Percentiles rank a stretch among this genome's conserved stretches.
Conservation (phyloP, 2,329 filamentous ascomycete genomes). For the Emmonsiellopsis sp. region DNA sequence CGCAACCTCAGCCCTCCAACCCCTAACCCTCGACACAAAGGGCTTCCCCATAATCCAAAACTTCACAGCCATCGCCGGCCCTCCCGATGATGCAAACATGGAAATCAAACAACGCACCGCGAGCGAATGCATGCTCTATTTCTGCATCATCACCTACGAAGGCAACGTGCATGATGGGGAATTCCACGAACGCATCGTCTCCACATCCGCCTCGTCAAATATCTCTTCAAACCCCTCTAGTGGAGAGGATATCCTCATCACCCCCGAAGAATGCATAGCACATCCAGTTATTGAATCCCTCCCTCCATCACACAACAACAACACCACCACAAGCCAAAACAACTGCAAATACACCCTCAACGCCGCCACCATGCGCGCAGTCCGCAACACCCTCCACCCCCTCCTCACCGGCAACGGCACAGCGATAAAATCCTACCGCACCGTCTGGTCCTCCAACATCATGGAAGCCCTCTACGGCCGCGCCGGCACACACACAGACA, state of each 20-base stretch:
- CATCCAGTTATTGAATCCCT: neutral
- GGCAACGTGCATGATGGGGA: neutral
- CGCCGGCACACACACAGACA: neutral
- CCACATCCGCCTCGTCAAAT: neutral
- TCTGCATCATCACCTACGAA: neutral
- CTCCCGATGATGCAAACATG: neutral
- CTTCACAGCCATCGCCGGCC: neutral
- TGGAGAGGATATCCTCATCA: neutral
- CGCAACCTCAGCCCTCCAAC: neutral
- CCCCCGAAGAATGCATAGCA: neutral
- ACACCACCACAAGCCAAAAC: neutral
- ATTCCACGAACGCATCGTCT: neutral
- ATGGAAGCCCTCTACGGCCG: neutral
- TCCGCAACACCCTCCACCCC: neutral
- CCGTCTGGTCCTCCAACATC: neutral
- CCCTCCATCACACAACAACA: neutral
- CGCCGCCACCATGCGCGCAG: neutral
- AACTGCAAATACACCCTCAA: neutral
- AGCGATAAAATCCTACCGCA: neutral
- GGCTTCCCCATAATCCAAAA: neutral
- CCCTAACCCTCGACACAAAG: neutral
- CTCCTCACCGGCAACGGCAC: neutral
- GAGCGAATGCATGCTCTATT: neutral
- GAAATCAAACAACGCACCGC: neutral
- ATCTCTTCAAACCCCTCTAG: neutral